Conservation (phyloP, 352 stramenopile genomes). For the Thraustochytrium aureum region DNA sequence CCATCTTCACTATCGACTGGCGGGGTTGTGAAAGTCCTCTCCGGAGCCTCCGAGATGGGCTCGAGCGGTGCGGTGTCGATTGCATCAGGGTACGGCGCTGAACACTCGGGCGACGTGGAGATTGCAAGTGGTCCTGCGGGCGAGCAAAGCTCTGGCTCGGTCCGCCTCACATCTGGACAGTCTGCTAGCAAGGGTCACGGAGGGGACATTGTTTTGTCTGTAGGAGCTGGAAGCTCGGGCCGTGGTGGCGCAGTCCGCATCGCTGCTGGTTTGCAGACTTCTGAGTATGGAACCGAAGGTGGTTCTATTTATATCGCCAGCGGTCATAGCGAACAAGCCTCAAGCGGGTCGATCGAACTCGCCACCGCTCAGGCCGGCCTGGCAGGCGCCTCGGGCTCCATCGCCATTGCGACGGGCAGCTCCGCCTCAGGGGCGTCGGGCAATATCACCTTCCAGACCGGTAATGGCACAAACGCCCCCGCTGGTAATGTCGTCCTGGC, state of each 20-base stretch:
- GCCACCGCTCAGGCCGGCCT: slow-evolving; percentile 13
- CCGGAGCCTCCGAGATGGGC: too few species aligned
- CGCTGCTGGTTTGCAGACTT: slow-evolving; percentile 17
- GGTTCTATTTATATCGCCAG: slow-evolving; percentile 15
- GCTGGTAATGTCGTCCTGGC: slow-evolving; percentile 66
- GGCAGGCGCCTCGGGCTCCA: slow-evolving; percentile 60
- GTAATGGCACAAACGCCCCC: slow-evolving; percentile 67
- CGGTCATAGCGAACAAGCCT: neutral
- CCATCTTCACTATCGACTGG: too few species aligned
- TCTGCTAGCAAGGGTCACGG: slow-evolving; percentile 57
- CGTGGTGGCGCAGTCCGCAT: slow-evolving; percentile 61
- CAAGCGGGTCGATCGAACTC: slow-evolving; percentile 6
- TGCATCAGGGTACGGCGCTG: too few species aligned
- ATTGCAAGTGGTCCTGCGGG: too few species aligned
- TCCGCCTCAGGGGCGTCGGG: slow-evolving; percentile 67
- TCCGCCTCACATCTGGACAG: too few species aligned
- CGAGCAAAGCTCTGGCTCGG: too few species aligned
- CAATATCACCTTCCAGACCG: slow-evolving; percentile 66
- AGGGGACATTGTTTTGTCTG: slow-evolving; percentile 62
- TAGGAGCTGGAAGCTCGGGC: slow-evolving; percentile 56
- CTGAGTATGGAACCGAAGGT: neutral
- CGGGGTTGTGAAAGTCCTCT: too few species aligned
- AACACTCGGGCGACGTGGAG: too few species aligned
- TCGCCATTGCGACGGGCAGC: slow-evolving; percentile 61
- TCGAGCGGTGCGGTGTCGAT: too few species aligned